Evolutionary conservation across 371 early-diverging fungal species (phyloP).

Genomic region (Mortierella polycephala): DNA sequence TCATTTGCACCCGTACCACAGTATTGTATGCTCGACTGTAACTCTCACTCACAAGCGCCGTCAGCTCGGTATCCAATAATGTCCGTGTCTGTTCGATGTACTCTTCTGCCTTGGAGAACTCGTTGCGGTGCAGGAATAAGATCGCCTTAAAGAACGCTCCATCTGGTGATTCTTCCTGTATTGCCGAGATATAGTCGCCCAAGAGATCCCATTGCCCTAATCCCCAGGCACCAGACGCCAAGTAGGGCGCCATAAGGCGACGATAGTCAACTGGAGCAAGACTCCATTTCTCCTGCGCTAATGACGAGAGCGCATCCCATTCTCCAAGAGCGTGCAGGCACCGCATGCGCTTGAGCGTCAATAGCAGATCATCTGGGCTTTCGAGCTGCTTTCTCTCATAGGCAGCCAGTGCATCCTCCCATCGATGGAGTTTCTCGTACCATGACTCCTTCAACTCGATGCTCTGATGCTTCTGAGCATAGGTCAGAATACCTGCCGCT

Average conservation of each 20-base stretch:
- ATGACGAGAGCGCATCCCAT: constrained; percentile 85
- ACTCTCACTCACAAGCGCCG: constrained; percentile 94
- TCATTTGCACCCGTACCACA: constrained; percentile 94
- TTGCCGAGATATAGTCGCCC: constrained; percentile 86
- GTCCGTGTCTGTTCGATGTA: constrained; percentile 87
- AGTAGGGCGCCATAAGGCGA: constrained; percentile 83
- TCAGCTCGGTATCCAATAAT: constrained; percentile 88
- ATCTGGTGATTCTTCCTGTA: constrained; percentile 80
- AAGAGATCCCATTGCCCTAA: constrained; percentile 90
- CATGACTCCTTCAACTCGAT: constrained; percentile 91
- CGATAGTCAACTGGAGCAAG: constrained; percentile 63
- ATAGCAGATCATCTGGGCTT: constrained; percentile 77
- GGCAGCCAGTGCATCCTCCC: constrained; percentile 94
- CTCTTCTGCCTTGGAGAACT: constrained; percentile 77
- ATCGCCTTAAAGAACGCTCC: constrained; percentile 88
- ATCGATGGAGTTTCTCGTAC: constrained; percentile 94
- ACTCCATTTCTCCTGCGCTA: constrained; percentile 89
- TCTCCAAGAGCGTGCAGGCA: constrained; percentile 95
- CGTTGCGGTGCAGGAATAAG: constrained; percentile 82
- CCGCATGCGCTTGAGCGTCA: constrained; percentile 89
- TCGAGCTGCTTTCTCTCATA: constrained; percentile 87
- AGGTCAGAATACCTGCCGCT: constrained; percentile 93
- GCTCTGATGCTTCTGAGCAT: constrained; percentile 88
- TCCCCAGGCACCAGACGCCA: constrained; percentile 96
- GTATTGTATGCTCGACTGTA: constrained; percentile 89